phyloP scores from a whole-genome alignment of 1,284 basidiomycete species.

The Fomitopsis pinicola region DNA sequence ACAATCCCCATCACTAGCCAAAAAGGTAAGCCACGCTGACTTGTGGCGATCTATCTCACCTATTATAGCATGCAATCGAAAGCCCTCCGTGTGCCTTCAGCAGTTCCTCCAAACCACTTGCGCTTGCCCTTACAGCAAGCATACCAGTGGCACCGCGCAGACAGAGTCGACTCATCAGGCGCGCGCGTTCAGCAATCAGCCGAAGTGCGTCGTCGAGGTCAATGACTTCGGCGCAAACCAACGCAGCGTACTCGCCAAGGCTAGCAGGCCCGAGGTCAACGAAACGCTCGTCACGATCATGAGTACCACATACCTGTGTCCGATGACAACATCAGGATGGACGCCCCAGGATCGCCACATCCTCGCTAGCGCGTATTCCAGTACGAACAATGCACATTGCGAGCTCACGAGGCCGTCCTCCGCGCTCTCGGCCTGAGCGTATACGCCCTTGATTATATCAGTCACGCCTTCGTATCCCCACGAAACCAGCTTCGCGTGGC shows the following conservation, averaged over 20 bases:
- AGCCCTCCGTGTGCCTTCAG: conserved; percentile 36
- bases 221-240: conserved; percentile 54
- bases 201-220: conserved; percentile 49
- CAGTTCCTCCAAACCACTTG: conserved; percentile 30
- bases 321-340: conserved; percentile 49
- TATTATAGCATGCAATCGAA: conserved; percentile 58
- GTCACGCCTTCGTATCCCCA: conserved; percentile 49
- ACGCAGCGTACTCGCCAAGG: conserved; percentile 68
- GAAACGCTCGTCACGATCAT: neutral
- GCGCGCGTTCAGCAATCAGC: conserved; percentile 54
- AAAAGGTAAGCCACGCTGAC: neutral
- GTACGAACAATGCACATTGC: conserved; percentile 53
- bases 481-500: conserved; percentile 43
- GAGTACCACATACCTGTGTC: conserved; percentile 52
- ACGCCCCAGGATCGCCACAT: conserved; percentile 69
- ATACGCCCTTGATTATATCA: conserved; percentile 35
- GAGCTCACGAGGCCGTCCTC: conserved; percentile 38
- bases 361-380: conserved; percentile 55
- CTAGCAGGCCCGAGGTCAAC: conserved; percentile 28
- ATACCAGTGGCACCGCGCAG: conserved; percentile 45
- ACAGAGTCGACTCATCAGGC: conserved; percentile 50
- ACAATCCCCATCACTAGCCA: conserved; percentile 40
- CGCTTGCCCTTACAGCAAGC: conserved; percentile 47
- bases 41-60: conserved; percentile 10
- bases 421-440: conserved; percentile 4